Base-by-base conservation (phyloP, 179 eudicot species). In the Silene noctiflora region DNA sequence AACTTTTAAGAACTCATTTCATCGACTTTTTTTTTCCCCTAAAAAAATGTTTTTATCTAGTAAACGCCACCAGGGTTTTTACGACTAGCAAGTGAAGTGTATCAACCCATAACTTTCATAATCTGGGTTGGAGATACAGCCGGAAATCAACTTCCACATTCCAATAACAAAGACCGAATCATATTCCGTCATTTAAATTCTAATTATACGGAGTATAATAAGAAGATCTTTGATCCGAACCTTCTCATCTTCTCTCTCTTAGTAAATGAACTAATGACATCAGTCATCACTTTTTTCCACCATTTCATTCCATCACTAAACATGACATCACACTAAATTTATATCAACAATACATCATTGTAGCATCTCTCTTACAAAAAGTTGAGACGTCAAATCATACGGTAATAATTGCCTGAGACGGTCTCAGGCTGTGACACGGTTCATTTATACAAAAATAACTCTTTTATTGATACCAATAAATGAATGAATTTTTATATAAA, bases 71-170 rank as follows among this genome's bases (percentile, higher is more conserved):
- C n/a, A n/a, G 11, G 17, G 11, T 31, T 20, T 69, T 12, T 16
- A n/a, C 55, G 16, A 68, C 46, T 20, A 7, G n/a, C 20, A 46
- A 69, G 10, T 44, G 19, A 69, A 21, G 71, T 39, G 12, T 39
- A 67, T 35, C 33, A 48, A 69, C 58, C 33, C 19, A 13, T 14
- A 44, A 69, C 33, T 69, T 69, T 56, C 58, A 69, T 42, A 67
- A 44, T 44, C 58, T 16, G 10, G 8, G 51, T n/a, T 67, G 24
- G 42, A 66, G 70, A 13, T 8, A 33, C 48, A n/a, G n/a, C 46
- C n/a, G 17, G 19, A 62, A 22, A 9, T 24, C 44, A 31, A 20
- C 27, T 69, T 10, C 19, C 20, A 31, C 20, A 19, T 67, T 67
- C 46, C 21, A 0, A 67, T 16, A 67, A 14, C 1, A 2, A 17